Evolutionary conservation across 1,139 yeast genomes (phyloP), one percentile per base, ranked within the genome.

Genomic region (Yamadazyma membranifaciens): DNA sequence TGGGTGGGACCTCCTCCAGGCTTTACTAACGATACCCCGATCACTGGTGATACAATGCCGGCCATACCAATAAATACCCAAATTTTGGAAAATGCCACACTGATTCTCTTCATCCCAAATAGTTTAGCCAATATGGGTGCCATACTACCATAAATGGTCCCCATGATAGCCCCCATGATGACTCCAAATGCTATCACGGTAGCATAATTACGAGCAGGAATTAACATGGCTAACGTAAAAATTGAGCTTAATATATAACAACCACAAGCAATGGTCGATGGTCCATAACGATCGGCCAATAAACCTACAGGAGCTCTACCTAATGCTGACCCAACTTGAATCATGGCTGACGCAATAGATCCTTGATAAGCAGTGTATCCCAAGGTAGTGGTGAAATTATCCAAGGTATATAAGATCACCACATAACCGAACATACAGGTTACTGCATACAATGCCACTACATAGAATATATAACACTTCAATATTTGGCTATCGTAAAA

Each of bases 11-110:
- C 57, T 0, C 64, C 67, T 3, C 38, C 42, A 1, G 64, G 61
- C 6, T 62, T 57, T 38, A 72, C 74, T 39, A 78, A 57, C 9
- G 69, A 57, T 25, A 75, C 63, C 2, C 83, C 83, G 44, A 78
- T 70, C n/a, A 78, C 68, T 5, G 83, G 83, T 1, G 81, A 69
- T 1, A 65, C 70, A 33, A 76, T 55, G 1, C 78, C 80, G 13
- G 75, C 59, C 2, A 58, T 42, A 10, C 80, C 83, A 42, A 69
- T 50, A 17, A 70, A 59, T 7, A 65, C 54, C 82, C 82, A 78
- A 14, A 72, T 47, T 57, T 70, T 60, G 7, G 75, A 67, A 57
- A 77, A 65, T 0, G 77, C 64, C 16, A 74, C 69, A 40, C 73
- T 73, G 58, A 78, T 60, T 48, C 74, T 76, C 33, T 63, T 55